phyloP scores from a whole-genome alignment of 2,329 filamentous ascomycete species.

The Alternaria ethzedia region DNA sequence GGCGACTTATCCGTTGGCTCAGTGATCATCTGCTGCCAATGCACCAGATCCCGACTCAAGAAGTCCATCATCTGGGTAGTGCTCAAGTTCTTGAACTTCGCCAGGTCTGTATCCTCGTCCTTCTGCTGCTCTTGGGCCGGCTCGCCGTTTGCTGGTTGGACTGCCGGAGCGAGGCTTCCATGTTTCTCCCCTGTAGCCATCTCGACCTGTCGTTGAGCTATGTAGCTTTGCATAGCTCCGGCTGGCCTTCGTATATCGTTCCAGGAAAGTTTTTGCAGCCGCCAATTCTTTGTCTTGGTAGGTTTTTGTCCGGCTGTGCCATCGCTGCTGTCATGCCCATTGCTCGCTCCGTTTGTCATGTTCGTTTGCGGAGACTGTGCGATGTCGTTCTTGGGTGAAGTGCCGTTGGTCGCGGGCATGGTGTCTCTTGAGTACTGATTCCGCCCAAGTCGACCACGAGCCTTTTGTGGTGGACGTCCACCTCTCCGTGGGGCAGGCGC shows the following conservation, averaged over 20 bases:
- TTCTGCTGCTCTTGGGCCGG: conserved; percentile 26
- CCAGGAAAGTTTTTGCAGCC: conserved; percentile 72
- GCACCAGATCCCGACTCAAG: conserved; percentile 78
- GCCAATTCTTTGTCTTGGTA: conserved; percentile 65
- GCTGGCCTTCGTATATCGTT: conserved; percentile 87
- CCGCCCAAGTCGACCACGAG: conserved; percentile 43
- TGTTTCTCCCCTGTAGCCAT: conserved; percentile 67
- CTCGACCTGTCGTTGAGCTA: conserved; percentile 86
- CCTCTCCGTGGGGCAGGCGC: conserved; percentile 40
- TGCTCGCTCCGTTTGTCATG: conserved; percentile 41
- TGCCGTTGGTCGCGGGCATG: conserved; percentile 41
- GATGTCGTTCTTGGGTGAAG: conserved; percentile 39
- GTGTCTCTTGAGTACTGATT: conserved; percentile 49
- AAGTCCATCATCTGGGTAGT: conserved; percentile 92
- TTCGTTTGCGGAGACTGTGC: conserved; percentile 41
- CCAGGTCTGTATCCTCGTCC: conserved; percentile 52
- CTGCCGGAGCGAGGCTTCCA: conserved; percentile 29
- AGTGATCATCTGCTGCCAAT: conserved; percentile 72
- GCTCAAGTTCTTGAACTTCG: conserved; percentile 72
- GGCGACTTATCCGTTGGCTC: conserved; percentile 39
- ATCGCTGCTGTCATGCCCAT: conserved; percentile 60
- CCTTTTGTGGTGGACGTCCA: conserved; percentile 44
- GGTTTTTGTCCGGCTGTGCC: conserved; percentile 62
- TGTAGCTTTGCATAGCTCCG: conserved; percentile 85
- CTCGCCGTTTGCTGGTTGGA: conserved; percentile 37